Base-by-base conservation (phyloP, 169 alveolate genomes). In the Cyclospora cayetanensis region DNA sequence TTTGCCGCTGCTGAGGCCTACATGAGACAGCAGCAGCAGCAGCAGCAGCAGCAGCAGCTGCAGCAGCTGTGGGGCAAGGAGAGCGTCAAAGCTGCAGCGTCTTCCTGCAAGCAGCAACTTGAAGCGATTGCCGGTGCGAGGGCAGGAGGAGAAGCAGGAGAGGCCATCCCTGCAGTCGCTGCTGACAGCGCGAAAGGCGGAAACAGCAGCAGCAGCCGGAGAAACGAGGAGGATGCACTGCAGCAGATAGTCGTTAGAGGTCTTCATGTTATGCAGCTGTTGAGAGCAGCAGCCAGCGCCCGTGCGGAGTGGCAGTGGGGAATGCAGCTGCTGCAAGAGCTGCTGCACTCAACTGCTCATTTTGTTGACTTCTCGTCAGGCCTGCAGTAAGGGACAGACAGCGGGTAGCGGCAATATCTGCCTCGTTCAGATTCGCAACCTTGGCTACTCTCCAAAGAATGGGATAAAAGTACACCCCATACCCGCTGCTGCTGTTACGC, bases 201-300 rank as follows among this genome's bases (percentile, higher is more conserved):
- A 37, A 43, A 70, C 88, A 43, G 70, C 50, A 43, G 88, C 88
- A 43, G 46, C 88, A 74, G 70, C 88, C 42, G 88, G 72, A 46
- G 46, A 41, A 77, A 50, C 66, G 39, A 27, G 35, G 31, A 50
- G 5, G 72, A 77, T 27, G 66, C 15, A 31, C 70, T 50, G 88
- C 88, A 46, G 88, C 88, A 77, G 70, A 50, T 46, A 70, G 11
- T 25, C n/a, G 41, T 46, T 0, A 50, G 29, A 25, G 50, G 70
- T 7, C 12, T 77, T 5, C 88, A 25, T 22, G 66, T 77, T 43
- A 31, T 77, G 72, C 88, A 42, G 70, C 72, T 50, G 88, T 70
- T 77, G 72, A 41, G 70, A 4, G 70, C 88, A 25, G 72, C 70
- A 4, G 72, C 66, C 4, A 70, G 72, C 2, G 70, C 29, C 1